Percentiles rank a stretch among this genome's conserved stretches.
phyloP scores from a whole-genome alignment of 345 rosid species.

The Populus simonii region DNA sequence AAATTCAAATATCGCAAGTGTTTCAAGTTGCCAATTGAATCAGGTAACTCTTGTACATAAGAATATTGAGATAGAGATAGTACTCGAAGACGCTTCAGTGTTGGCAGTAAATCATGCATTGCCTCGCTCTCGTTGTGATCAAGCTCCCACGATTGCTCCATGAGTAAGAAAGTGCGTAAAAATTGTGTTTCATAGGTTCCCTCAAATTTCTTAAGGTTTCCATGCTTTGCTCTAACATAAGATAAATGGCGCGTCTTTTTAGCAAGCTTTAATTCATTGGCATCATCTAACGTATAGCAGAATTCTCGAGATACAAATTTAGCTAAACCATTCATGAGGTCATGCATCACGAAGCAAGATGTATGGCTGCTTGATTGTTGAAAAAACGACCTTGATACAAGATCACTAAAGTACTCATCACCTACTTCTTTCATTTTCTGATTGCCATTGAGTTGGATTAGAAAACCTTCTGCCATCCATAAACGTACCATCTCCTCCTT shows the following conservation, averaged over 20 bases:
- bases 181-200: conserved; percentile 25
- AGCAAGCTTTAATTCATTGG: conserved; percentile 7
- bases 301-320: conserved; percentile 23
- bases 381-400: not conserved
- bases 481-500: not conserved
- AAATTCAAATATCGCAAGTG: conserved; percentile 12
- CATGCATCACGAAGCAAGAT: conserved; percentile 34
- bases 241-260: conserved; percentile 35
- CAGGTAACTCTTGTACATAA: conserved; percentile 20
- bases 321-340: conserved; percentile 35
- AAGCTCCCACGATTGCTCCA: conserved; percentile 16
- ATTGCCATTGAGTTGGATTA: not conserved
- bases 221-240: conserved; percentile 7
- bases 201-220: conserved; percentile 22
- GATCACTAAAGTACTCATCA: not conserved
- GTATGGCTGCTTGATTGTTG: not conserved
- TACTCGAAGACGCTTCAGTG: conserved; percentile 32
- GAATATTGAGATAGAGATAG: conserved; percentile 31
- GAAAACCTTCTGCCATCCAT: conserved; percentile 6
- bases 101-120: conserved; percentile 19
- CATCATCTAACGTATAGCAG: conserved; percentile 28
- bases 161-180: conserved; percentile 34
- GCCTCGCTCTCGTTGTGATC: conserved; percentile 7
- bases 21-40: conserved; percentile 34
- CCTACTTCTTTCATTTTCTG: not conserved